A percentile compares a stretch with the other conserved stretches of the same genome.
Conservation (phyloP, 371 early-diverging fungal genomes). For the Lichtheimia corymbifera region DNA sequence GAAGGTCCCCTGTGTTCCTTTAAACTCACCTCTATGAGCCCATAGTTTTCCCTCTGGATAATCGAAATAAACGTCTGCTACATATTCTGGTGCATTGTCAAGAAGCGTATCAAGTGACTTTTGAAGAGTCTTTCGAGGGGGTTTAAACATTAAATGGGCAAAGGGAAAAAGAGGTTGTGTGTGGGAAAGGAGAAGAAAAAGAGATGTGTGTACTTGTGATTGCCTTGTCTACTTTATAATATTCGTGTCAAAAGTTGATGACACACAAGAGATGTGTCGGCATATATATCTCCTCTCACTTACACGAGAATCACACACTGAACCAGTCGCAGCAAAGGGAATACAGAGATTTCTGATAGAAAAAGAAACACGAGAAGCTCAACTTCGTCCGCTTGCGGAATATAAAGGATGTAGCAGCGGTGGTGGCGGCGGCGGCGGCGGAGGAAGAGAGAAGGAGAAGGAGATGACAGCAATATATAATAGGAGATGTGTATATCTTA, state of each 20-base stretch:
- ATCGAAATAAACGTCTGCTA: slow-evolving; percentile 43
- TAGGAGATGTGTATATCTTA: too few species aligned
- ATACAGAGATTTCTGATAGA: background rate
- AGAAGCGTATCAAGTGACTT: slow-evolving; percentile 31
- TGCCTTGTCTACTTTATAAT: background rate
- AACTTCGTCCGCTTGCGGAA: slow-evolving; percentile 4
- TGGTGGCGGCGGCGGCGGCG: background rate
- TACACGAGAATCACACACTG: too few species aligned
- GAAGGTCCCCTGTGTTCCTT: background rate
- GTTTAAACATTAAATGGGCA: slow-evolving; percentile 31
- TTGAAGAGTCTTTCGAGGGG: slow-evolving; percentile 34
- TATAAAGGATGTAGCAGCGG: background rate
- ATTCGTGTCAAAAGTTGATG: background rate
- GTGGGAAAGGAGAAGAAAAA: background rate
- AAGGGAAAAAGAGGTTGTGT: slow-evolving; percentile 7
- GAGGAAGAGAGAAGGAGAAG: too few species aligned
- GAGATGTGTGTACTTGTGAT: background rate
- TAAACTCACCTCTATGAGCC: slow-evolving; percentile 43
- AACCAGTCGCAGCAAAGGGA: background rate
- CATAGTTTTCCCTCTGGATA: slow-evolving; percentile 29
- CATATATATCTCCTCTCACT: too few species aligned
- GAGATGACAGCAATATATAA: too few species aligned
- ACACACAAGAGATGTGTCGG: too few species aligned
- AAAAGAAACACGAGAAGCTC: slow-evolving; percentile 4
- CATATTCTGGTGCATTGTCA: slow-evolving; percentile 38